phyloP scores from a whole-genome alignment of 352 stramenopile genomes.

The Phytophthora pseudosyringae region DNA sequence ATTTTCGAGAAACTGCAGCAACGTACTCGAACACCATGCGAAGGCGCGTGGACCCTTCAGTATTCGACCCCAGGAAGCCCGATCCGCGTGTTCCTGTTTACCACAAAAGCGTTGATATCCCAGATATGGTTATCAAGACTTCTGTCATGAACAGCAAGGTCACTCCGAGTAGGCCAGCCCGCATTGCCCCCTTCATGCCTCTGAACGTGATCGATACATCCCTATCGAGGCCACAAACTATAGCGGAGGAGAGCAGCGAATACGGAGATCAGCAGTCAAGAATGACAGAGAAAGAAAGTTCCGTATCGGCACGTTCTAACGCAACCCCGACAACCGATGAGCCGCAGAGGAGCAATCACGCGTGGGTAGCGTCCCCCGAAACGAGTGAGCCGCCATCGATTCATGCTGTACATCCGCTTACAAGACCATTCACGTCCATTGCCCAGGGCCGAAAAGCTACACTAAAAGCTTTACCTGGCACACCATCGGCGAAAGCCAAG shows the following conservation, averaged over 20 bases:
- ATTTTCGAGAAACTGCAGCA: slow-evolving; percentile 63
- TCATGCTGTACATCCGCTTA: slow-evolving; percentile 30
- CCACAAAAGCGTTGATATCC: slow-evolving; percentile 29
- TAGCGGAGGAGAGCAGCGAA: slow-evolving; percentile 29
- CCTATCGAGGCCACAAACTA: slow-evolving; percentile 16
- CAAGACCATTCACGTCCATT: slow-evolving; percentile 28
- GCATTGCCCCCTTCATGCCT: slow-evolving; percentile 30
- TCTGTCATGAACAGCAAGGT: slow-evolving; percentile 32
- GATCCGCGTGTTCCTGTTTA: slow-evolving; percentile 6
- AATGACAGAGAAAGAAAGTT: slow-evolving; percentile 5
- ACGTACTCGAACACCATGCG: slow-evolving; percentile 53
- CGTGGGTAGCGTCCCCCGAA: slow-evolving; percentile 25
- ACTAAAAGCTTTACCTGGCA: slow-evolving; percentile 33
- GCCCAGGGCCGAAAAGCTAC: slow-evolving; percentile 34
- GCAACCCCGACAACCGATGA: background rate
- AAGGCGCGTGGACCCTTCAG: slow-evolving; percentile 36
- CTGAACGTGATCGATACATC: slow-evolving; percentile 14
- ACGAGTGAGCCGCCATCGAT: slow-evolving; percentile 23
- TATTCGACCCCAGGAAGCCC: slow-evolving; percentile 14
- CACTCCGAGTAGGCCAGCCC: slow-evolving; percentile 14
- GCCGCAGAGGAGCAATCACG: slow-evolving; percentile 26
- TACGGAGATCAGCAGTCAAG: slow-evolving; percentile 2
- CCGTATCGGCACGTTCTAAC: background rate
- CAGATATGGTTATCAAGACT: slow-evolving; percentile 44
- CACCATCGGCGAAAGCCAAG: slow-evolving; percentile 24